phyloP scores from a whole-genome alignment of 192 early-diverging fungal genomes.

The Rhizophagus prolifer region DNA sequence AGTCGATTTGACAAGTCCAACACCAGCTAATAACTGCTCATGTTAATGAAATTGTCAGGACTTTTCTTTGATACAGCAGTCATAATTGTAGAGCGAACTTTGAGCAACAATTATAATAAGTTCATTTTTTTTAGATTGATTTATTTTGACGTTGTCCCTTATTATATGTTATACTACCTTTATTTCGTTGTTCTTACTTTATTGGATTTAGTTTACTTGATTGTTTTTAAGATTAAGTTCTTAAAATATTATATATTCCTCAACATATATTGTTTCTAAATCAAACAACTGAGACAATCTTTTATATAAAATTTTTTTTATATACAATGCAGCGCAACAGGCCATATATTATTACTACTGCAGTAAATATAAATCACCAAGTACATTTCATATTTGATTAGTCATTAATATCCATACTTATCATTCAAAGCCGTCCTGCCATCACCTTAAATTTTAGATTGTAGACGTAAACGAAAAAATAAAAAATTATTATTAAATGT shows the following conservation, averaged over 20 bases:
- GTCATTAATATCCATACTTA: constrained; percentile 14
- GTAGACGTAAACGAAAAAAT: background rate
- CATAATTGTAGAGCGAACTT: background rate
- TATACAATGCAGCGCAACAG: background rate
- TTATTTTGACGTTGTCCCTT: background rate
- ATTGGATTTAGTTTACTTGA: background rate
- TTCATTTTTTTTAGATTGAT: background rate
- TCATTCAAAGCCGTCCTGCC: constrained; percentile 24
- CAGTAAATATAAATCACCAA: background rate
- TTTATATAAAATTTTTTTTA: background rate
- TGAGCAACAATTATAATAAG: background rate
- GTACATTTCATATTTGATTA: background rate
- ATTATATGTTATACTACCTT: background rate
- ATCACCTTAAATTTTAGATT: constrained; percentile 7
- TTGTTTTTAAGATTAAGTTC: background rate
- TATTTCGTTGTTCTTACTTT: background rate
- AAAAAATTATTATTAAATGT: background rate
- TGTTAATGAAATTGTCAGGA: background rate
- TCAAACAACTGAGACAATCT: background rate
- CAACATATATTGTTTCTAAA: background rate
- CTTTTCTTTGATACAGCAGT: background rate
- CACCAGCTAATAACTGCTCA: constrained; percentile 3
- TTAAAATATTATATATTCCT: background rate
- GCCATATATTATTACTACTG: background rate
- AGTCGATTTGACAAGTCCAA: constrained; percentile 47